phyloP scores from a whole-genome alignment of 305 asterid species.

The Lippia alba region DNA sequence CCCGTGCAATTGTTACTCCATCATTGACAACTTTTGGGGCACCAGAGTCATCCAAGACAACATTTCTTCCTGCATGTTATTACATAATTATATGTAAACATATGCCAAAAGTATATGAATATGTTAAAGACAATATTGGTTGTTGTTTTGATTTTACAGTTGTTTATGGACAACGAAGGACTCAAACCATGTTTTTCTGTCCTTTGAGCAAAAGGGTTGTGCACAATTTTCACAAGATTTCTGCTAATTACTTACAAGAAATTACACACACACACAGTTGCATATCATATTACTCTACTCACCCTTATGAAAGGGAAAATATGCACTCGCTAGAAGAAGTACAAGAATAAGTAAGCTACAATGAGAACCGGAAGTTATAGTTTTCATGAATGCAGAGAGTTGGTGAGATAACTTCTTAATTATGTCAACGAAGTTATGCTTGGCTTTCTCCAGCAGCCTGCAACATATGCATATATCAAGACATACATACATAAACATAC shows the following conservation, averaged over 20 bases:
- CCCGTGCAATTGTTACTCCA: slow-evolving; percentile 96
- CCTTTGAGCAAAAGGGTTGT: slow-evolving; percentile 17
- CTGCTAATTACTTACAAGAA: neutral
- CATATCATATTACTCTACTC: neutral
- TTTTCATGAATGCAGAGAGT: neutral
- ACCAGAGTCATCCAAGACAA: slow-evolving; percentile 92
- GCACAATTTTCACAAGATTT: neutral
- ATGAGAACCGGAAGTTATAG: no score
- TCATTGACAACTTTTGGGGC: slow-evolving; percentile 93
- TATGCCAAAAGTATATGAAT: neutral
- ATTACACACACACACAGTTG: neutral
- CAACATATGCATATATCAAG: neutral
- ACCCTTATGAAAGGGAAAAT: neutral
- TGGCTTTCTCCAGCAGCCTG: neutral
- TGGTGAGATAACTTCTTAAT: neutral
- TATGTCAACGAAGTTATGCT: neutral
- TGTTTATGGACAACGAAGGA: no score
- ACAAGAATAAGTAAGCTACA: neutral
- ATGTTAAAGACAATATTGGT: neutral
- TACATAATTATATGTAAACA: neutral
- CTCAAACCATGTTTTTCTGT: neutral
- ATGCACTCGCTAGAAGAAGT: neutral
- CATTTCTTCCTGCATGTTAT: slow-evolving; percentile 74
- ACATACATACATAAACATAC: neutral
- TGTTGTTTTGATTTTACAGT: no score